phyloP scores from a whole-genome alignment of 768 basidiomycete genomes.

The Mycena leptocephala region DNA sequence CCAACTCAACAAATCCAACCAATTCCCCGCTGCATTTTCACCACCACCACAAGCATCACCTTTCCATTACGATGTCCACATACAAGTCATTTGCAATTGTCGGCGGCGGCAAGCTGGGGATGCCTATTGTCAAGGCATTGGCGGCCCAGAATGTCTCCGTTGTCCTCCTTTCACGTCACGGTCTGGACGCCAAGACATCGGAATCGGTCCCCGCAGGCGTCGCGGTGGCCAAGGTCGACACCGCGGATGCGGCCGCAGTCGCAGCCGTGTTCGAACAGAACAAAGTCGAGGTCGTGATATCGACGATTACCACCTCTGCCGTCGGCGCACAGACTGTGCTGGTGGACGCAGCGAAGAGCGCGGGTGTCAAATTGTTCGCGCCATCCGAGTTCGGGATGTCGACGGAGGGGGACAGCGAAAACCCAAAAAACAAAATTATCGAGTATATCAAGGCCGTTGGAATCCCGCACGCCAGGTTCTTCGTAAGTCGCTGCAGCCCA shows the following conservation, averaged over 20 bases:
- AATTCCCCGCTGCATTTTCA: background rate
- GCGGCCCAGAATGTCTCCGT: background rate
- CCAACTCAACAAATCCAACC: background rate
- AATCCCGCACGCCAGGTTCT: slow-evolving; percentile 39
- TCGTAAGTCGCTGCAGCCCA: slow-evolving; percentile 27
- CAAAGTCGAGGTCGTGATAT: slow-evolving; percentile 45
- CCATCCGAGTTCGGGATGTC: background rate
- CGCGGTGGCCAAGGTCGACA: slow-evolving; percentile 5
- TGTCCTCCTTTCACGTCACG: background rate
- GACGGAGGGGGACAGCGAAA: slow-evolving; percentile 3
- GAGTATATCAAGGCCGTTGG: slow-evolving; percentile 34
- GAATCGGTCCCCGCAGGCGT: background rate
- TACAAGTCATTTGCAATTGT: slow-evolving; percentile 5
- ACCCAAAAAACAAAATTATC: slow-evolving; percentile 10
- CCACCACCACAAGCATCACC: background rate
- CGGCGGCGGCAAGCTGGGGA: background rate
- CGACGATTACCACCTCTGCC: slow-evolving; percentile 38
- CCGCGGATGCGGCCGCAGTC: slow-evolving; percentile 18
- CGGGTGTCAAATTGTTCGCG: slow-evolving; percentile 12
- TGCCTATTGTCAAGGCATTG: background rate
- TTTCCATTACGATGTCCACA: too few species aligned
- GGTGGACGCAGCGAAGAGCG: slow-evolving; percentile 46
- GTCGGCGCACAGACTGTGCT: slow-evolving; percentile 41
- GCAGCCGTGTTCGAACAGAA: slow-evolving; percentile 35
- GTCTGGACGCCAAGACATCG: background rate